These are phyloP conservation scores for Colletotrichum graminicola DNA, from an alignment of 2,329 filamentous ascomycete species.

Conservation along the genomic window DNA sequence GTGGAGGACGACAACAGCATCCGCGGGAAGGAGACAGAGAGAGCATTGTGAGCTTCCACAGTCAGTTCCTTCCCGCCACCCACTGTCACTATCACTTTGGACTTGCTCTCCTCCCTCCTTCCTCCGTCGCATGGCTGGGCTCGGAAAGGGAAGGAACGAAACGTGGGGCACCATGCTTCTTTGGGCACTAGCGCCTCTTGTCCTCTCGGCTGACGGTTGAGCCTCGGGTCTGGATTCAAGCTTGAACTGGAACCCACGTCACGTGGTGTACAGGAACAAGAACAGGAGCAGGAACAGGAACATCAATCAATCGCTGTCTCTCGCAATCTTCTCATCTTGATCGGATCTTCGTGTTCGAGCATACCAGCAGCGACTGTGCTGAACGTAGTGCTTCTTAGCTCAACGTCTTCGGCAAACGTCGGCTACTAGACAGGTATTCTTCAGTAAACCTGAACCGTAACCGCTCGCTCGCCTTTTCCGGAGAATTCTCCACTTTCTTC, in stretches of 20 bases:
- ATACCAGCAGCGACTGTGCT: neutral
- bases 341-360: neutral
- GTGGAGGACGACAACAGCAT: slow-evolving; percentile 23
- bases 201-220: slow-evolving; percentile 17
- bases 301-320: neutral
- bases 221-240: slow-evolving; percentile 23
- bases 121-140: slow-evolving; percentile 1
- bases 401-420: neutral
- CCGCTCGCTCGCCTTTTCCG: slow-evolving; percentile 13
- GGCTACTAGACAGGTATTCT: neutral
- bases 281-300: no score
- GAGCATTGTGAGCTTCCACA: slow-evolving; percentile 25
- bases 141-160: slow-evolving; percentile 41
- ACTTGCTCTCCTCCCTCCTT: neutral
- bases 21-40: slow-evolving; percentile 33
- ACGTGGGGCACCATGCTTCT: slow-evolving; percentile 5
- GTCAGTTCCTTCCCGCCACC: slow-evolving; percentile 9
- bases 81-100: slow-evolving; percentile 1
- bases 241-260: neutral
- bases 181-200: slow-evolving; percentile 1
- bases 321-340: neutral
- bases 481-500: slow-evolving; percentile 24
- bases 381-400: neutral
- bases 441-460: neutral
- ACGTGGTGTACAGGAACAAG: slow-evolving; percentile 2